Evolutionary conservation across 1,139 yeast species (phyloP).

Genomic region (Geotrichum australiense): DNA sequence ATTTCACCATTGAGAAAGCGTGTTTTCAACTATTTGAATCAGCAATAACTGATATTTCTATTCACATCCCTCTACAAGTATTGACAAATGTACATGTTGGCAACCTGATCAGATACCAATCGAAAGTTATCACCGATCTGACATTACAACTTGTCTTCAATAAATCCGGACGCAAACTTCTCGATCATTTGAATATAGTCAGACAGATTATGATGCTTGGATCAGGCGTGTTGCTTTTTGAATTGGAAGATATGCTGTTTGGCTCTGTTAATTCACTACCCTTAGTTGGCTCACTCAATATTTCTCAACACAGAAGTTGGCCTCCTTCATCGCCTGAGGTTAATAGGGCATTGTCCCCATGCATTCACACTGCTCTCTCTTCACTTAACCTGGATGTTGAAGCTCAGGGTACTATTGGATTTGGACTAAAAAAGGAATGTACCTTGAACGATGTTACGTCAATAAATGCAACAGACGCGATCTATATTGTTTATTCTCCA

Average conservation of each 20-base stretch:
- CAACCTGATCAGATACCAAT: conserved; percentile 11
- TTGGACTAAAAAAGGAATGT: conserved; percentile 4
- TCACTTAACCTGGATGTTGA: not conserved
- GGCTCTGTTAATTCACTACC: conserved; percentile 10
- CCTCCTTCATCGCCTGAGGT: conserved; percentile 15
- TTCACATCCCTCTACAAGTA: conserved; percentile 8
- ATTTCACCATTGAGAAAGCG: too few species aligned
- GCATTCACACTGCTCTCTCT: conserved; percentile 10
- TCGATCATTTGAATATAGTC: conserved; percentile 15
- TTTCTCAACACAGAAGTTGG: conserved; percentile 10
- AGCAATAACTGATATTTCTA: too few species aligned
- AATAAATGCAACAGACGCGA: conserved; percentile 9
- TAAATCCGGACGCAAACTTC: conserved; percentile 2
- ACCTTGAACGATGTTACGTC: not conserved
- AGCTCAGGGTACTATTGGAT: conserved; percentile 8
- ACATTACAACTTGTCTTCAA: conserved; percentile 13
- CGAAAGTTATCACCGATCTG: conserved; percentile 10
- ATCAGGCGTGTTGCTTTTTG: conserved; percentile 14
- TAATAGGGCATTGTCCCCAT: conserved; percentile 12
- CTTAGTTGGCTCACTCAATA: conserved; percentile 3
- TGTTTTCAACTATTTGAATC: too few species aligned
- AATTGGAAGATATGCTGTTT: conserved; percentile 15
- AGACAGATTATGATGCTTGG: conserved; percentile 15
- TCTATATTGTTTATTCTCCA: conserved; percentile 10
- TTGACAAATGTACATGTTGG: conserved; percentile 7